Percentiles rank a stretch among this genome's conserved stretches.
Evolutionary conservation across 2,329 filamentous ascomycete species (phyloP).

Genomic region (Coniochaeta sp.): DNA sequence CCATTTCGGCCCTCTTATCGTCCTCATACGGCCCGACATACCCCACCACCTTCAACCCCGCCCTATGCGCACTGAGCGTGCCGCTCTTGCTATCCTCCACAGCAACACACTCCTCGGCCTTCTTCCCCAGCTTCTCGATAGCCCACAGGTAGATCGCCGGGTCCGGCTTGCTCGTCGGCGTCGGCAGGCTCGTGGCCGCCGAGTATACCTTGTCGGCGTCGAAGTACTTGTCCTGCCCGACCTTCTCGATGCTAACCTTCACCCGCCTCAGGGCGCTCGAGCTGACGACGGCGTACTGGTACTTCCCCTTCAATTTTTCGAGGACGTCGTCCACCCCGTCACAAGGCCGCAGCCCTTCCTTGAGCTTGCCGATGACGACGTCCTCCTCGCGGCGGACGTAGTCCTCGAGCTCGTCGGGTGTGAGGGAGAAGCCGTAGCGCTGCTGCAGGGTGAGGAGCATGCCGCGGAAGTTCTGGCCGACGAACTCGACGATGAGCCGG

Average conservation of each 20-base stretch:
- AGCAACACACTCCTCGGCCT: constrained; percentile 65
- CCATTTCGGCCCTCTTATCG: constrained; percentile 59
- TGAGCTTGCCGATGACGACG: constrained; percentile 74
- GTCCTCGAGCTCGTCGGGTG: constrained; percentile 58
- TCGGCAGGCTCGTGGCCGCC: constrained; percentile 69
- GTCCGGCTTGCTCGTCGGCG: constrained; percentile 85
- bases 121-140: constrained; percentile 65
- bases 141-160: constrained; percentile 82
- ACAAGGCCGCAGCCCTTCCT: constrained; percentile 61
- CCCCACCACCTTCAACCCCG: constrained; percentile 72
- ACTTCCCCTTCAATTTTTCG: constrained; percentile 58
- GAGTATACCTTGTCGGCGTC: constrained; percentile 68
- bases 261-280: constrained; percentile 71
- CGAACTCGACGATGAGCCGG: constrained; percentile 76
- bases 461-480: constrained; percentile 90
- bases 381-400: constrained; percentile 77
- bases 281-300: constrained; percentile 73
- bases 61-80: constrained; percentile 64
- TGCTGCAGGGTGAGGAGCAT: constrained; percentile 75
- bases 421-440: constrained; percentile 68
- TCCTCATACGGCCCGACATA: constrained; percentile 74
- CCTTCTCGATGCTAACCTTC: constrained; percentile 69
- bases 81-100: constrained; percentile 88
- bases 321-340: constrained; percentile 62
- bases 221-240: constrained; percentile 76